Conservation (phyloP, 2,329 filamentous ascomycete species). For the Bertia moriformis region DNA sequence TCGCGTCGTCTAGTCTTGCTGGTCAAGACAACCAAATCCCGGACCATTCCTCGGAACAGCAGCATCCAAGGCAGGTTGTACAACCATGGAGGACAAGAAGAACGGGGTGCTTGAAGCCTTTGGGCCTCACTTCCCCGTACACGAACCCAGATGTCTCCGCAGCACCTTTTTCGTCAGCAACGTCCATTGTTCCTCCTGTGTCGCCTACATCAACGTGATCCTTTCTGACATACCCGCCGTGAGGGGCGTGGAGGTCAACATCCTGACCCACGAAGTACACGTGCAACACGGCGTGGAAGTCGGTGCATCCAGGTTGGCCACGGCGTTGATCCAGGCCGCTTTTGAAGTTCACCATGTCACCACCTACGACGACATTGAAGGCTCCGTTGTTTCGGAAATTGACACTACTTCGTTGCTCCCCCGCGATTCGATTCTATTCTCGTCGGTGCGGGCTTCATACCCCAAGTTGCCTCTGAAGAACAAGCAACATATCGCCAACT, state of each 20-base stretch:
- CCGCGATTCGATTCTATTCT: background rate
- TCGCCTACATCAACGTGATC: background rate
- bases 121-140: no score
- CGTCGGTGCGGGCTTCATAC: background rate
- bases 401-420: background rate
- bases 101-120: no score
- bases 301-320: background rate
- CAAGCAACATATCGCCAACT: background rate
- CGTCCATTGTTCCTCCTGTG: background rate
- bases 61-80: no score
- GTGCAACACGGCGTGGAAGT: background rate
- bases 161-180: background rate
- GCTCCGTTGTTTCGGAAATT: background rate
- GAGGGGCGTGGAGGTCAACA: background rate
- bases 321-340: background rate
- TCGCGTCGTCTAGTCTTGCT: no score
- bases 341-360: conserved; percentile 1
- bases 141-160: no score
- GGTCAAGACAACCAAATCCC: no score
- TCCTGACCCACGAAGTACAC: background rate
- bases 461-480: background rate
- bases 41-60: no score
- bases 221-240: background rate
- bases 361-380: background rate
- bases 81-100: no score